Base-by-base conservation (phyloP, 805 yeast species). In the Yarrowia sp. region DNA sequence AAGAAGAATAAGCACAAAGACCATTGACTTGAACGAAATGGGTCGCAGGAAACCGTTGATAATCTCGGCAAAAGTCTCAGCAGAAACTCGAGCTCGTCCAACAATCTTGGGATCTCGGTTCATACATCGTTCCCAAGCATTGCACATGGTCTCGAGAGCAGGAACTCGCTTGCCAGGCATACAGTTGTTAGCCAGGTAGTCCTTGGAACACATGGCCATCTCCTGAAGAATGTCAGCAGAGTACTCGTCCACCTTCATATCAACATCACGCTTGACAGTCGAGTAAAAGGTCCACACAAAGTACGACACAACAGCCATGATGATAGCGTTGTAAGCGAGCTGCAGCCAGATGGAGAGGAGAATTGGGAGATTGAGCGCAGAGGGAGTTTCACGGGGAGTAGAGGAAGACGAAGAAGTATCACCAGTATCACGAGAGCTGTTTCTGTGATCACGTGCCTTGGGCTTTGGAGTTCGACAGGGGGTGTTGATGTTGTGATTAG, bases 71-170 rank as follows among this genome's bases (percentile, higher is more conserved):
- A 91, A 82, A 0, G 94, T 88, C 74, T 88, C 92, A 0, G 96
- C 96, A 56, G 92, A 87, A 67, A 92, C 83, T 69, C 82, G 83
- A 0, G 94, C 90, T 60, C 86, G 83, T 3, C 91, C 93, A 13
- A 87, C 82, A 0, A 76, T 77, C 3, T 84, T 83, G 10, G 96
- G 93, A 70, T 91, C 94, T 60, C 87, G 79, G 72, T 87, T 85
- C 92, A 91, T 91, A 76, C 99, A 95, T 68, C 83, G 83, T 70
- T 85, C 88, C 95, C 96, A 91, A 42, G 81, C 82, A 42, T 83
- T 80, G 76, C 99, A 94, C 14, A 85, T 79, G 1, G 78, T 76
- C 72, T 89, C 95, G 17, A 92, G 76, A 0, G 91, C 92, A 0
- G 97, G 97, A 0, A 87, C 93, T 14, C 94, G 79, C 4, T 85